Evolutionary conservation across 139 green algal genomes (phyloP), one percentile per base, ranked within the genome.

Genomic region (Tetradesmus lagerheimii): DNA sequence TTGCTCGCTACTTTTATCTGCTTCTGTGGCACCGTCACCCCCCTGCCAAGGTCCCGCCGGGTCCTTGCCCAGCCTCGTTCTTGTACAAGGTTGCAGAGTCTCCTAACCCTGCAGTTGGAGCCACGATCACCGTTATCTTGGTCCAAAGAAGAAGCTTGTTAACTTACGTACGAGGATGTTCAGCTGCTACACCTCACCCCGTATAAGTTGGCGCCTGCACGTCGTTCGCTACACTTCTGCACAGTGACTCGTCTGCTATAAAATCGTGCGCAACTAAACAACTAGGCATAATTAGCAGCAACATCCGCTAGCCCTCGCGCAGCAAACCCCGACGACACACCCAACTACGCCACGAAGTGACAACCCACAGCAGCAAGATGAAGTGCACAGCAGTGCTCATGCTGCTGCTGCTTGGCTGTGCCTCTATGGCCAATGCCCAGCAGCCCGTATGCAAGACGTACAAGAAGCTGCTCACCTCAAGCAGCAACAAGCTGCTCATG

Each of bases 381-480:
- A 71, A 71, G 57, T 31, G 25, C 57, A 71, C 57, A 6, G 57
- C 57, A 71, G 57, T 71, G 23, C 8, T n/a, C 25, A 71, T 31
- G 57, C 57, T 71, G 57, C 57, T 71, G 57, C 57, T 71, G 57
- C 57, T 71, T 71, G 57, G 57, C 57, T 71, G 57, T 71, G 57
- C 57, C 2, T 20, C 57, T 18, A n/a, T 71, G 57, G 57, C 57
- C 23, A 71, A 71, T 23, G 57, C 57, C 23, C 57, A 71, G 57
- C 57, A 71, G 57, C 57, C 57, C 20, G 31, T 71, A 20, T 71
- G 57, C 57, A 71, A 71, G 57, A 71, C 57, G 3, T 71, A 71
- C 57, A 71, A 71, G 57, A 71, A 71, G 57, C 57, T 71, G 57
- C 57, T 71, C 57, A 71, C 57, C 57, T 71, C 57, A 4, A 71